Conservation (phyloP, 1,139 yeast species). For the Hansenula sp. region DNA sequence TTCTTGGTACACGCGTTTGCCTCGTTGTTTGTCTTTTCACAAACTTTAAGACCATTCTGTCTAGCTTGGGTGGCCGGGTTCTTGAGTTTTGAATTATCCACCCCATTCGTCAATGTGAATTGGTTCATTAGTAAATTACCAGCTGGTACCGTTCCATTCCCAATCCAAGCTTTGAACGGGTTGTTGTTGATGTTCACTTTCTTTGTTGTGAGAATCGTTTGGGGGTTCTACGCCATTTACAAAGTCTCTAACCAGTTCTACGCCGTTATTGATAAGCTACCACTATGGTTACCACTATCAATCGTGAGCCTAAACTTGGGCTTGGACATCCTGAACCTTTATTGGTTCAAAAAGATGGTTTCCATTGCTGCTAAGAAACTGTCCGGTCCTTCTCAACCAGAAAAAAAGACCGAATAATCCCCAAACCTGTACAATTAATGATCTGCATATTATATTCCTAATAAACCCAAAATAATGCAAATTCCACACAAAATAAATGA, state of each 20-base stretch:
- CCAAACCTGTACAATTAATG: neutral
- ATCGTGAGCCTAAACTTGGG: constrained; percentile 58
- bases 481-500: too few species aligned
- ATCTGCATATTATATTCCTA: too few species aligned
- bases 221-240: constrained; percentile 79
- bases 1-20: constrained; percentile 82
- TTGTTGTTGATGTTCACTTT: constrained; percentile 64
- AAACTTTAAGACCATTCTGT: constrained; percentile 66
- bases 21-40: constrained; percentile 66
- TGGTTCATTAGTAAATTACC: constrained; percentile 87
- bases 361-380: constrained; percentile 59
- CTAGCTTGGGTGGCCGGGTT: constrained; percentile 83
- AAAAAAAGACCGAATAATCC: constrained; percentile 9
- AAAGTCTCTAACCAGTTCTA: constrained; percentile 30
- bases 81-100: constrained; percentile 81
- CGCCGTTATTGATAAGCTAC: constrained; percentile 34
- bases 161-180: constrained; percentile 65
- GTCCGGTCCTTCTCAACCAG: constrained; percentile 15
- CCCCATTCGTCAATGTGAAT: constrained; percentile 91
- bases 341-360: constrained; percentile 77
- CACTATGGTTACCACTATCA: constrained; percentile 38
- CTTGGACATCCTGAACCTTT: constrained; percentile 62
- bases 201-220: constrained; percentile 72
- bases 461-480: neutral
- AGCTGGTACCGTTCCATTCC: constrained; percentile 48